Conservation (phyloP, 2,329 filamentous ascomycete genomes). For the Trichoderma lentiforme region DNA sequence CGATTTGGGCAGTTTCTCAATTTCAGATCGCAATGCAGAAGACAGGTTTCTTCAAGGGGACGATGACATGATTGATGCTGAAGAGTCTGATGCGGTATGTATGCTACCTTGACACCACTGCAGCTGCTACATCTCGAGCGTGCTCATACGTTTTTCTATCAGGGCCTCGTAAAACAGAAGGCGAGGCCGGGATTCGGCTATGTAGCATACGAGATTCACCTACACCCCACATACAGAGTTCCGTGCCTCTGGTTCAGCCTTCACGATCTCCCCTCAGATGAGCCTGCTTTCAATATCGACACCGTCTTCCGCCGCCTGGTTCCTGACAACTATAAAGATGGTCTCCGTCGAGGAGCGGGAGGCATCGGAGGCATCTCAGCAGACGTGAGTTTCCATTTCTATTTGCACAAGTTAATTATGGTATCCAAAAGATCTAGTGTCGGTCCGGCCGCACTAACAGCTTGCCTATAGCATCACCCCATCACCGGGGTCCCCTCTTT, state of each 20-base stretch:
- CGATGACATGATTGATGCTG: slow-evolving; percentile 47
- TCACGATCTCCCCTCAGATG: slow-evolving; percentile 53
- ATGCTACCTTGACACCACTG: slow-evolving; percentile 20
- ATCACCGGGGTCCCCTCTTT: slow-evolving; percentile 73
- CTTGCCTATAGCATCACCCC: slow-evolving; percentile 69
- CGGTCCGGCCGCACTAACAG: slow-evolving; percentile 39
- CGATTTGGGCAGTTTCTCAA: slow-evolving; percentile 45
- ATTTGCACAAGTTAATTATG: slow-evolving; percentile 31
- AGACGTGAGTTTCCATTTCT: slow-evolving; percentile 57
- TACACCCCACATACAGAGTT: slow-evolving; percentile 70
- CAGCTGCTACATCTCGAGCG: background rate
- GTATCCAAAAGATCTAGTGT: slow-evolving; percentile 11
- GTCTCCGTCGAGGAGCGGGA: slow-evolving; percentile 55
- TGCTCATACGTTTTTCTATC: slow-evolving; percentile 23
- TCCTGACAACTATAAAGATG: slow-evolving; percentile 59
- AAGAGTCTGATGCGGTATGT: slow-evolving; percentile 53
- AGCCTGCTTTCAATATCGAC: slow-evolving; percentile 60
- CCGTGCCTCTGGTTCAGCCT: slow-evolving; percentile 75
- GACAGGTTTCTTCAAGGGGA: slow-evolving; percentile 34
- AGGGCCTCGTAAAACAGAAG: slow-evolving; percentile 42
- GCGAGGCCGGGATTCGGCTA: slow-evolving; percentile 38
- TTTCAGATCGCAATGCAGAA: slow-evolving; percentile 31
- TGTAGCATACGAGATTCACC: slow-evolving; percentile 70
- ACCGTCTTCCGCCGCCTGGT: slow-evolving; percentile 69
- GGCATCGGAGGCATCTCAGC: slow-evolving; percentile 71